Percentiles rank a stretch among this genome's conserved stretches.
These are phyloP conservation scores for Pseudonitzschia multiseries DNA, from an alignment of 108 stramenopile species.

Conservation along the genomic window DNA sequence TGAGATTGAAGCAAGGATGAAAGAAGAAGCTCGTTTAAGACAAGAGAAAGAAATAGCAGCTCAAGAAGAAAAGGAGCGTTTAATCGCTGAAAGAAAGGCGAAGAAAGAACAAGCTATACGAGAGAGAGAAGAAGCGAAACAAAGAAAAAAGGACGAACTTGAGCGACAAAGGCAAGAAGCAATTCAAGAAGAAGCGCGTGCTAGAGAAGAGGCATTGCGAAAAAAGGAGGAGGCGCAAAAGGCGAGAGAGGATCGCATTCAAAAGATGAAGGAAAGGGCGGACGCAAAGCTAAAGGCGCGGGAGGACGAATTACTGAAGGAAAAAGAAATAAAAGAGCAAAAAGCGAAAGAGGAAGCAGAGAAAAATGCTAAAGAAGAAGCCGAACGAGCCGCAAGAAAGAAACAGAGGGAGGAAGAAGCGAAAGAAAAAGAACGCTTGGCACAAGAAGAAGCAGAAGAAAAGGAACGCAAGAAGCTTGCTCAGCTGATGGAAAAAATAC, in stretches of 20 bases:
- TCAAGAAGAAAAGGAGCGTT: not conserved
- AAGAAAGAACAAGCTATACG: not conserved
- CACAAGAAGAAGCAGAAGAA: not conserved
- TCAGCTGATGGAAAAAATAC: not conserved
- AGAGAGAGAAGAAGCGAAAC: not conserved
- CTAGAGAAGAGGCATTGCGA: not conserved
- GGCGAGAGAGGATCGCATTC: not conserved
- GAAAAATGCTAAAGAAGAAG: not conserved
- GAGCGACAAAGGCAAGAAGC: not conserved
- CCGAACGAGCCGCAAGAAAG: not conserved
- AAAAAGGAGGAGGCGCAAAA: not conserved
- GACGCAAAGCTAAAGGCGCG: slow-evolving; percentile 6
- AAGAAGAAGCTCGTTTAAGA: slow-evolving; percentile 1
- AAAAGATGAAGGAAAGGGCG: not conserved
- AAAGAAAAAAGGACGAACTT: not conserved
- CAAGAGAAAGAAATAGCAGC: not conserved
- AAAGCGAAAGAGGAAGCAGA: not conserved
- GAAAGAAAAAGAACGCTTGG: not conserved
- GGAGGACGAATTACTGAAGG: not conserved
- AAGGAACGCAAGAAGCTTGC: not conserved
- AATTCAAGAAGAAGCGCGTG: not conserved
- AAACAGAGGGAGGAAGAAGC: not conserved
- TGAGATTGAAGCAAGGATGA: not conserved
- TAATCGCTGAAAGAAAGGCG: not conserved
- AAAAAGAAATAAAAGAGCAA: slow-evolving; percentile 5